Conservation (phyloP, 495 filamentous ascomycete genomes). For the Bathelium albidoporum region DNA sequence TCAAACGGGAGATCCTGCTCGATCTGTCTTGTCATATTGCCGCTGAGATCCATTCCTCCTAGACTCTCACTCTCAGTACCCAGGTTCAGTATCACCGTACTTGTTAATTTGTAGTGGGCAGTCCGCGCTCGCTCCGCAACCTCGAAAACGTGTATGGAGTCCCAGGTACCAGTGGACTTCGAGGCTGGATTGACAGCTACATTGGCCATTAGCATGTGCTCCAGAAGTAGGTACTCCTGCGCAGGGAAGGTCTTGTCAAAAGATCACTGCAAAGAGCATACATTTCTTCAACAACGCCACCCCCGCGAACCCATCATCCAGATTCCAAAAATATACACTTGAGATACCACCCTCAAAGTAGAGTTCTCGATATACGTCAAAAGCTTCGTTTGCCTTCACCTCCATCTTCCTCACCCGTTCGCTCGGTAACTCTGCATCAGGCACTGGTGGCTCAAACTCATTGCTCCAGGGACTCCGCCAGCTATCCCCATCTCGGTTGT, state of each 20-base stretch:
- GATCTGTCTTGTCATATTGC: constrained; percentile 95
- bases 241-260: neutral
- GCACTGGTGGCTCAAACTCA: constrained; percentile 81
- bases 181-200: constrained; percentile 44
- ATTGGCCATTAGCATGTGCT: neutral
- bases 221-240: neutral
- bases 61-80: constrained; percentile 59
- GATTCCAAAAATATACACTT: constrained; percentile 95
- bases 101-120: constrained; percentile 94
- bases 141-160: constrained; percentile 98
- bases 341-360: constrained; percentile 96
- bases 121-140: constrained; percentile 79
- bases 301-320: constrained; percentile 96
- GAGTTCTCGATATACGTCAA: constrained; percentile 93
- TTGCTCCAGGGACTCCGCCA: constrained; percentile 97
- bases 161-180: constrained; percentile 79
- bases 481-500: constrained; percentile 97
- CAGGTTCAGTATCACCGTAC: constrained; percentile 87
- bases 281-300: constrained; percentile 93
- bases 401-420: constrained; percentile 76
- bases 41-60: constrained; percentile 84
- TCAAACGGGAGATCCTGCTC: constrained; percentile 83
- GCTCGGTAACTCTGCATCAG: constrained; percentile 35
- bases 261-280: constrained; percentile 28
- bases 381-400: constrained; percentile 83